phyloP scores from a whole-genome alignment of 768 basidiomycete species.

The Phallus indusiatus region DNA sequence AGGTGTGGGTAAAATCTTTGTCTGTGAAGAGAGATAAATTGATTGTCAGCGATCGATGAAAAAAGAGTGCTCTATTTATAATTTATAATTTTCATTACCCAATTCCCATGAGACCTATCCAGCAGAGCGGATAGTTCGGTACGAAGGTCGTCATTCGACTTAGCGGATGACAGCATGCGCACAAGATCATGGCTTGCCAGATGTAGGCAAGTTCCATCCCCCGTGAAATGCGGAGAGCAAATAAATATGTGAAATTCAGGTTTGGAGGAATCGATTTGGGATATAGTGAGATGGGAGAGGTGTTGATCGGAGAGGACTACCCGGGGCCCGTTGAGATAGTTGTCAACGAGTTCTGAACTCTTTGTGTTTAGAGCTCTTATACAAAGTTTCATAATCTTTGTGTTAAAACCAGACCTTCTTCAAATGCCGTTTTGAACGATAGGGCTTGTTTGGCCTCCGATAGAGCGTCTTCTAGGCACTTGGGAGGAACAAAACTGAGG shows the following conservation, averaged over 20 bases:
- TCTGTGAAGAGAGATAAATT: not conserved
- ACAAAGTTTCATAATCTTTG: not conserved
- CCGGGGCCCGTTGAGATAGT: slow-evolving; percentile 6
- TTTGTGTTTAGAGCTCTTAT: not conserved
- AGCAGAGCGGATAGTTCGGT: not conserved
- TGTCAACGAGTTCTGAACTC: slow-evolving; percentile 1
- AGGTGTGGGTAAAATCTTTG: not conserved
- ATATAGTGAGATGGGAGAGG: slow-evolving; percentile 1
- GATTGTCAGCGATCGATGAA: not conserved
- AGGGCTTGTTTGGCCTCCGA: not conserved
- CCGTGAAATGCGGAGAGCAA: slow-evolving; percentile 1
- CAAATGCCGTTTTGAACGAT: not conserved
- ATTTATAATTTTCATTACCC: not conserved
- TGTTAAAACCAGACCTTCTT: not conserved
- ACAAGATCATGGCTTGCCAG: slow-evolving; percentile 1
- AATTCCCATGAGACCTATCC: not conserved
- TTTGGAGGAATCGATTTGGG: not conserved
- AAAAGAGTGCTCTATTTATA: not conserved
- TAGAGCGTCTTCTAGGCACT: not conserved
- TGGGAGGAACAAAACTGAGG: not conserved
- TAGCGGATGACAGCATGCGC: not conserved
- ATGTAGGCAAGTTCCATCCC: slow-evolving; percentile 2
- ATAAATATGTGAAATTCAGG: not conserved
- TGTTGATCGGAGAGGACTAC: not conserved
- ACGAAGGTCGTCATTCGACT: not conserved